phyloP scores from a whole-genome alignment of 2,329 filamentous ascomycete genomes.

The Aureobasidium sp. region DNA sequence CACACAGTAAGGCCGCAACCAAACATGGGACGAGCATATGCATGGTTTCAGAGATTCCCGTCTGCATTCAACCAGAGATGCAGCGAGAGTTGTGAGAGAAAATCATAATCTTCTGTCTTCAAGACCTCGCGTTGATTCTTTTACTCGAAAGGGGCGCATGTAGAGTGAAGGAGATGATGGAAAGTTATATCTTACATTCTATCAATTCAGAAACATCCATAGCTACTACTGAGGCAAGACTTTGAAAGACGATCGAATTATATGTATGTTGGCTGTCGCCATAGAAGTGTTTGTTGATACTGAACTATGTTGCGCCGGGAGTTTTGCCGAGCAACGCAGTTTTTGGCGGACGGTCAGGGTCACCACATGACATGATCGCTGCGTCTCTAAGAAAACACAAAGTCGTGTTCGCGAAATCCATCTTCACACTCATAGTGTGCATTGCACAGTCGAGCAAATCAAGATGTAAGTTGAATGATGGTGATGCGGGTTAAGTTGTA shows the following conservation, averaged over 20 bases:
- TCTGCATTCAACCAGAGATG: not conserved
- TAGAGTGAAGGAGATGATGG: not conserved
- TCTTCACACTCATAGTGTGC: no score
- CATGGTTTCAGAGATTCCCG: not conserved
- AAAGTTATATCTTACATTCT: not conserved
- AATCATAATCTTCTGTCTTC: not conserved
- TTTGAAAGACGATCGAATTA: not conserved
- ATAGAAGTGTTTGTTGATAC: slow-evolving; percentile 5
- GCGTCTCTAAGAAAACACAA: not conserved
- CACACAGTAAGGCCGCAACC: not conserved
- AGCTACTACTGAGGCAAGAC: not conserved
- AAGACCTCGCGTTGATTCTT: not conserved
- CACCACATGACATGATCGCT: not conserved
- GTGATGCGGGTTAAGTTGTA: no score
- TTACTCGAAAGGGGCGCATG: not conserved
- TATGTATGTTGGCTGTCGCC: not conserved
- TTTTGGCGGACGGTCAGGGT: not conserved
- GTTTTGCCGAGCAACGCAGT: not conserved
- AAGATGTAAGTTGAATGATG: no score
- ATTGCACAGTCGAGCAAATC: no score
- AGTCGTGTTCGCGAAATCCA: no score
- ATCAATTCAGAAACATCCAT: not conserved
- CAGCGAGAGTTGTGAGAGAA: accelerated
- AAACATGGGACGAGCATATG: not conserved
- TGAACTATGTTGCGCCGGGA: not conserved